Evolutionary conservation across 139 green algal genomes (phyloP).

Genomic region (Coelastrella sp.): DNA sequence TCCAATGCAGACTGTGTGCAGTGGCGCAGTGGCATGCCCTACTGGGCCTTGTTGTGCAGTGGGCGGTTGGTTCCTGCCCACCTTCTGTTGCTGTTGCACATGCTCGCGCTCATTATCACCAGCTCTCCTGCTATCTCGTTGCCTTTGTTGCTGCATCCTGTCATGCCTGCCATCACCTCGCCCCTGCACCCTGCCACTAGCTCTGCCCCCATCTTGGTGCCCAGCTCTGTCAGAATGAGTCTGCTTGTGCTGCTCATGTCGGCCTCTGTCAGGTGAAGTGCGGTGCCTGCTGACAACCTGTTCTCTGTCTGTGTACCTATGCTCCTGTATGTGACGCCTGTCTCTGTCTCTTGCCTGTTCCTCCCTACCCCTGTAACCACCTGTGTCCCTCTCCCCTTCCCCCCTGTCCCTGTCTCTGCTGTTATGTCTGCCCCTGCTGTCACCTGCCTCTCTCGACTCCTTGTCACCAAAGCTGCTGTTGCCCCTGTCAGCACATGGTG

Average conservation of each 20-base stretch:
- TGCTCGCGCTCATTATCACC: not conserved
- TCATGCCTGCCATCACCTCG: not conserved
- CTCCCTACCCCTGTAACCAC: not conserved
- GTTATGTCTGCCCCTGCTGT: not conserved
- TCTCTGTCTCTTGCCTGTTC: constrained; percentile 42
- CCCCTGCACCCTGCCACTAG: no score
- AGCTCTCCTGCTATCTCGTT: not conserved
- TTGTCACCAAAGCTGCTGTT: not conserved
- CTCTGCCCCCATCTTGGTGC: not conserved
- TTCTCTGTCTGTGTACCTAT: not conserved
- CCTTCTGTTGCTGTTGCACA: not conserved
- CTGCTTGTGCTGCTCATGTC: constrained; percentile 2
- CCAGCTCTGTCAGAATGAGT: not conserved
- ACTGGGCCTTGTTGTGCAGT: no score
- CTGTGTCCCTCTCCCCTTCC: not conserved
- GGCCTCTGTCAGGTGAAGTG: not conserved
- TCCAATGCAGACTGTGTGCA: no score
- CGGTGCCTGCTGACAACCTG: not conserved
- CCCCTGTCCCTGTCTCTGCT: not conserved
- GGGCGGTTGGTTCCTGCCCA: no score
- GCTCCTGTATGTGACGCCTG: not conserved
- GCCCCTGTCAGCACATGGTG: no score
- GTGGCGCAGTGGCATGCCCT: no score
- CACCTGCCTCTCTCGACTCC: not conserved
- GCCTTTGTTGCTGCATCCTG: not conserved